A percentile compares a stretch with the other conserved stretches of the same genome.
phyloP scores from a whole-genome alignment of 169 alveolate species.

The Ichthyophthirius multifiliis region DNA sequence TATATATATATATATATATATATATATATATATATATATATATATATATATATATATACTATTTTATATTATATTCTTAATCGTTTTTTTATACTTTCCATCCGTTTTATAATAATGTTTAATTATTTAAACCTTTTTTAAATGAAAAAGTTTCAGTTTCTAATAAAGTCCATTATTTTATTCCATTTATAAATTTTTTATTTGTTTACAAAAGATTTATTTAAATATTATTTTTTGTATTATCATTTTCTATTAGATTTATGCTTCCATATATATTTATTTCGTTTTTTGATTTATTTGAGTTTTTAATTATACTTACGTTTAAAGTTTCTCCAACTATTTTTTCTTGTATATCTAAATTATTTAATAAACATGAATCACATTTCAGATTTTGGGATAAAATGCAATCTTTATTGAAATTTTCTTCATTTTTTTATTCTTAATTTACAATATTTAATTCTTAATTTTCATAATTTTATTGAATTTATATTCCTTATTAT shows the following conservation, averaged over 20 bases:
- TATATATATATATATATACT: not conserved
- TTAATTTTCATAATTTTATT: too few relatives aligned
- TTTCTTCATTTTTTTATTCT: too few relatives aligned
- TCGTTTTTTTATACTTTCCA: slow-evolving; percentile 1
- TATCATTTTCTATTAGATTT: not conserved
- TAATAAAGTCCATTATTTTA: not conserved
- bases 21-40: not conserved
- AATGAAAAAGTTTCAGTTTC: not conserved
- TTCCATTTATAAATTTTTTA: not conserved
- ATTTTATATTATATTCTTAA: not conserved
- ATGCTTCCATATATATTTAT: not conserved
- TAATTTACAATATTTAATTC: too few relatives aligned
- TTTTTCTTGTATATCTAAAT: not conserved
- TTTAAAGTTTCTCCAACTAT: not conserved
- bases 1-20: not conserved
- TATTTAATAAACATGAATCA: not conserved
- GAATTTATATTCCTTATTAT: too few relatives aligned
- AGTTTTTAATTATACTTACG: not conserved
- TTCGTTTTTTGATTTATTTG: not conserved
- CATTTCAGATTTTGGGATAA: too few relatives aligned
- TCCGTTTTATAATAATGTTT: not conserved
- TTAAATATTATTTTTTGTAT: not conserved
- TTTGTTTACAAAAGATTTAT: not conserved
- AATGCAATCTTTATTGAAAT: too few relatives aligned
- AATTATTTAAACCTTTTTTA: not conserved